Percentiles rank a stretch among this genome's conserved stretches.
These are phyloP conservation scores for Begonia fuchsioides DNA, from an alignment of 306 rosid genomes.

Conservation along the genomic window DNA sequence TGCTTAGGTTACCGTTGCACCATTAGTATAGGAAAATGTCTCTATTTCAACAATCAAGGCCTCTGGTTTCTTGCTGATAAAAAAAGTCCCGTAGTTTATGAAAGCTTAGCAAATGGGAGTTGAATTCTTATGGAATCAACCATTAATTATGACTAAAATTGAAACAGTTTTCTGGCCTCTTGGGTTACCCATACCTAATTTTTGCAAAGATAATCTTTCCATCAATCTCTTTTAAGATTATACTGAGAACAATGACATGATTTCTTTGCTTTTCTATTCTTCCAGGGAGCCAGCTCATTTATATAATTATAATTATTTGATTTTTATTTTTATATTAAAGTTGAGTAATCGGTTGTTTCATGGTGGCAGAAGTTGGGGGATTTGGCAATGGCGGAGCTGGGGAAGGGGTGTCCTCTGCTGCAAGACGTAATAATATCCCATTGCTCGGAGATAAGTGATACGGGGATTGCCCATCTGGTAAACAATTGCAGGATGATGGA, in stretches of 20 bases:
- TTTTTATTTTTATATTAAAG: too few relatives aligned
- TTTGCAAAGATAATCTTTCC: too few relatives aligned
- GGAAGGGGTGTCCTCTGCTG: slow-evolving; percentile 71
- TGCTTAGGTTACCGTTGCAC: not conserved
- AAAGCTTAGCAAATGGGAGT: not conserved
- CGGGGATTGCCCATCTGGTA: slow-evolving; percentile 66
- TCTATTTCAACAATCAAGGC: too few relatives aligned
- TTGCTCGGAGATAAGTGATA: slow-evolving; percentile 86
- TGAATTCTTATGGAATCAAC: not conserved
- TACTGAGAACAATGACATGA: too few relatives aligned
- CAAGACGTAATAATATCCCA: slow-evolving; percentile 68
- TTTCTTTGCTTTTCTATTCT: too few relatives aligned
- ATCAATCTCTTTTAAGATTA: too few relatives aligned
- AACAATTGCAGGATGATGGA: slow-evolving; percentile 51
- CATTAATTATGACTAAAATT: too few relatives aligned
- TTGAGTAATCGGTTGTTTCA: not conserved
- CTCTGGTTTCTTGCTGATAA: not conserved
- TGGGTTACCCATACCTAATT: too few relatives aligned
- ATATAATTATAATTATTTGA: too few relatives aligned
- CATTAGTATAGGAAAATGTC: not conserved
- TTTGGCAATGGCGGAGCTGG: slow-evolving; percentile 73
- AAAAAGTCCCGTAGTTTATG: not conserved
- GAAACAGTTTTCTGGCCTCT: too few relatives aligned
- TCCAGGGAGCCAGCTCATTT: too few relatives aligned
- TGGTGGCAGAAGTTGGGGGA: slow-evolving; percentile 70